A percentile compares a stretch with the other conserved stretches of the same genome.
phyloP scores from a whole-genome alignment of 441 rosid species.

The Aleurites moluccanus region DNA sequence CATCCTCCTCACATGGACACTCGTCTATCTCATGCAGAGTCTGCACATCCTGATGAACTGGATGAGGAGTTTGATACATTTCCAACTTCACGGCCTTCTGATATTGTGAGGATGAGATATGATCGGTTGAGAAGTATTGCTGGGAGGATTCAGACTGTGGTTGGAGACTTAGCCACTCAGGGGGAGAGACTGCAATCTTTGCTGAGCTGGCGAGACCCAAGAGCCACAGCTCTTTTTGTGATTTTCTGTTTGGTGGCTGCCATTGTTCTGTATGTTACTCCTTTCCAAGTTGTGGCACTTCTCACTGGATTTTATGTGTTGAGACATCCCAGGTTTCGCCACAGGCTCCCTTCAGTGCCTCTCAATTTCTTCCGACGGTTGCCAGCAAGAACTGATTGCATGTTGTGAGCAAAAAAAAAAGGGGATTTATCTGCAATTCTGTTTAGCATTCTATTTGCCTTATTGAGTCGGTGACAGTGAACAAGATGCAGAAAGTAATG shows the following conservation, averaged over 20 bases:
- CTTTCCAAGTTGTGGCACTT: slow-evolving; percentile 86
- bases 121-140: slow-evolving; percentile 92
- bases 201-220: slow-evolving; percentile 97
- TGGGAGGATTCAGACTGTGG: slow-evolving; percentile 90
- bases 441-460: slow-evolving; percentile 22
- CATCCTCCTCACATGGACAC: slow-evolving; percentile 99
- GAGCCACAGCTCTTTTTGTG: slow-evolving; percentile 82
- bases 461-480: slow-evolving; percentile 4
- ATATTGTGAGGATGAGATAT: slow-evolving; percentile 83
- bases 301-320: slow-evolving; percentile 66
- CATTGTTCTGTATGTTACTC: slow-evolving; percentile 76
- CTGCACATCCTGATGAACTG: slow-evolving; percentile 82
- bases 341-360: slow-evolving; percentile 86
- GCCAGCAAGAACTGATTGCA: slow-evolving; percentile 96
- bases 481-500: slow-evolving; percentile 31
- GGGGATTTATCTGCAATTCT: slow-evolving; percentile 8
- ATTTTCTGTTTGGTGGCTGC: slow-evolving; percentile 86
- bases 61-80: slow-evolving; percentile 95
- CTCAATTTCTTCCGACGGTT: slow-evolving; percentile 95
- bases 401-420: slow-evolving; percentile 53
- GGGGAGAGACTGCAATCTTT: slow-evolving; percentile 93
- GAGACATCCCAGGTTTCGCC: slow-evolving; percentile 96
- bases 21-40: slow-evolving; percentile 85
- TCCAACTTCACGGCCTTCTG: slow-evolving; percentile 75
- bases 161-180: slow-evolving; percentile 93